phyloP scores from a whole-genome alignment of 805 yeast genomes.

The Lachancea thermotolerans region DNA sequence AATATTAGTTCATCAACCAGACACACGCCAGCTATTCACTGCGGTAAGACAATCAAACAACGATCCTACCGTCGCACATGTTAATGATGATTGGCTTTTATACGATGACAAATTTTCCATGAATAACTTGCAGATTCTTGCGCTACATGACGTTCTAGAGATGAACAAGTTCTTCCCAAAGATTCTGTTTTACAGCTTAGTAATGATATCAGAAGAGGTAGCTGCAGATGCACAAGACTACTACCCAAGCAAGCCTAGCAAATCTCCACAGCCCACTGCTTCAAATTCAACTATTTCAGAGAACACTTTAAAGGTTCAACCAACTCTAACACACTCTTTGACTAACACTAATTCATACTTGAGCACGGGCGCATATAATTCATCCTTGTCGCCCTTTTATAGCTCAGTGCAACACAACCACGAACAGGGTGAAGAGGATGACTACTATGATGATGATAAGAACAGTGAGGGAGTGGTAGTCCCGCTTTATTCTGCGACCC shows the following conservation, averaged over 20 bases:
- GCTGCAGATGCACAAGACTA: constrained; percentile 5
- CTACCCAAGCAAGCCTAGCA: neutral
- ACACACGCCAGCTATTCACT: constrained; percentile 23
- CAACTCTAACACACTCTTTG: constrained; percentile 1
- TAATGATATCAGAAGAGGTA: constrained; percentile 6
- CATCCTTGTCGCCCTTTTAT: constrained; percentile 6
- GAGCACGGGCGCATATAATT: neutral
- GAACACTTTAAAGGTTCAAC: constrained; percentile 1
- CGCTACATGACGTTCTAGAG: constrained; percentile 31
- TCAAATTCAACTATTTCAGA: constrained; percentile 5
- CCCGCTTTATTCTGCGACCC: constrained; percentile 21
- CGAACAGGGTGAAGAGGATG: constrained; percentile 10
- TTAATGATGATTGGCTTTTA: constrained; percentile 37
- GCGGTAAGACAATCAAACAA: constrained; percentile 30
- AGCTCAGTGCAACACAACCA: constrained; percentile 14
- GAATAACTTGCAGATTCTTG: constrained; percentile 32
- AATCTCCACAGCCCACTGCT: constrained; percentile 1
- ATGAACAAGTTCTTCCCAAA: constrained; percentile 24
- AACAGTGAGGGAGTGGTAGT: constrained; percentile 1
- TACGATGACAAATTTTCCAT: constrained; percentile 35
- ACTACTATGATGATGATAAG: constrained; percentile 24
- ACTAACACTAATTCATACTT: neutral
- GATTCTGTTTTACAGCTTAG: constrained; percentile 29
- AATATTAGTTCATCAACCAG: constrained; percentile 23
- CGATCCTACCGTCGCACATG: constrained; percentile 25